These are phyloP conservation scores for Sclerotinia trifoliorum DNA, from an alignment of 2,329 filamentous ascomycete species.

Conservation along the genomic window DNA sequence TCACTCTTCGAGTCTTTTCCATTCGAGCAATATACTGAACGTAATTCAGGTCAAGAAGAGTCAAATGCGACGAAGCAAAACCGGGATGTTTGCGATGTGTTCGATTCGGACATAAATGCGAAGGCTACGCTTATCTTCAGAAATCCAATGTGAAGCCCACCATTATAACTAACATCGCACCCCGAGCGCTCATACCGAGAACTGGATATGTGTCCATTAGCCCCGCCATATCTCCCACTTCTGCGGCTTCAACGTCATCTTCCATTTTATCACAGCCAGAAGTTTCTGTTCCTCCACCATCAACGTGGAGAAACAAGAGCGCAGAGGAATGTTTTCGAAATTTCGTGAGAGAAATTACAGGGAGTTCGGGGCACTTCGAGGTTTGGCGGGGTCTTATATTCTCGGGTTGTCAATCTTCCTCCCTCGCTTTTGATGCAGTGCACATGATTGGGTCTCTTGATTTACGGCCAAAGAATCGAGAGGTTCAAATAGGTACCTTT, in stretches of 20 bases:
- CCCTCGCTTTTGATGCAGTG: conserved; percentile 10
- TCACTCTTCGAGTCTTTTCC: not conserved
- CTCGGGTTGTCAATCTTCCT: conserved; percentile 8
- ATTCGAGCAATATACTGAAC: conserved; percentile 5
- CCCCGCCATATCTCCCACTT: conserved; percentile 3
- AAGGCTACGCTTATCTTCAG: conserved; percentile 34
- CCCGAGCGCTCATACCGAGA: conserved; percentile 7
- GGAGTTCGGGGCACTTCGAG: conserved; percentile 2
- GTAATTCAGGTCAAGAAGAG: conserved; percentile 34
- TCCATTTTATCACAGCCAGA: conserved; percentile 7
- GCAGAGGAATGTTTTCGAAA: conserved; percentile 16
- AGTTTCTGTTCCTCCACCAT: not conserved
- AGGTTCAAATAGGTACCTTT: conserved; percentile 28
- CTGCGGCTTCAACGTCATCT: conserved; percentile 12
- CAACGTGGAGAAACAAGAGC: not conserved
- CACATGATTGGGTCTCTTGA: conserved; percentile 20
- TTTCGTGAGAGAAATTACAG: conserved; percentile 17
- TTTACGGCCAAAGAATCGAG: conserved; percentile 22
- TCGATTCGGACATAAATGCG: conserved; percentile 38
- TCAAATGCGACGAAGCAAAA: conserved; percentile 41
- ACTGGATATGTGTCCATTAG: conserved; percentile 14
- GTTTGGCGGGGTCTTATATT: conserved; percentile 18
- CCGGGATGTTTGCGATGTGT: conserved; percentile 37
- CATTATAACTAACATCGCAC: conserved; percentile 8
- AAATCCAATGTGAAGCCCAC: not conserved